Evolutionary conservation across 306 rosid genomes (phyloP).

Genomic region (Quercus aquifolioides): DNA sequence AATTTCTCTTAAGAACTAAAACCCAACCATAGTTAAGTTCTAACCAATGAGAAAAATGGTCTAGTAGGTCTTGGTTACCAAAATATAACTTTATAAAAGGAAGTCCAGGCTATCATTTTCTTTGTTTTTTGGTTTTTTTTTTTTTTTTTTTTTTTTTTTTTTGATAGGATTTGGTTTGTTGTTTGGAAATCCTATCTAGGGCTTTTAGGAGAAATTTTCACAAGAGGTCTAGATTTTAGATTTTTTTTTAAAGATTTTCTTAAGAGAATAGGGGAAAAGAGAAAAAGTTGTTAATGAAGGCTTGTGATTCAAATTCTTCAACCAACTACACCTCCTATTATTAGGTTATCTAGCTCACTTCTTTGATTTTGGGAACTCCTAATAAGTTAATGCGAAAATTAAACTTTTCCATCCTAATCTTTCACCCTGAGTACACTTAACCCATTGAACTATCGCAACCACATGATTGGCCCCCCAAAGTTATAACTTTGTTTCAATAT

Average conservation of each 20-base stretch:
- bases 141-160: too few species aligned
- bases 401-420: too few species aligned
- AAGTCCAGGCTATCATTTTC: slow-evolving; percentile 2
- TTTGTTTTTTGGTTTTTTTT: not conserved
- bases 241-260: not conserved
- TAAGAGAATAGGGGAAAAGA: not conserved
- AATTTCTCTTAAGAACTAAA: not conserved
- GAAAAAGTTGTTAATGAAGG: not conserved
- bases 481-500: too few species aligned
- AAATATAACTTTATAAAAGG: not conserved
- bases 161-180: not conserved
- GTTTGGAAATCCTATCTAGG: not conserved
- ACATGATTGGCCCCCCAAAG: too few species aligned
- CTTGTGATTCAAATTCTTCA: too few species aligned
- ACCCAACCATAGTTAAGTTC: slow-evolving; percentile 15
- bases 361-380: too few species aligned
- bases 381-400: too few species aligned
- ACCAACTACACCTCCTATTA: too few species aligned
- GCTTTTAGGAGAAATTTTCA: slow-evolving; percentile 7
- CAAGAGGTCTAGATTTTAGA: slow-evolving; percentile 20
- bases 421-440: too few species aligned
- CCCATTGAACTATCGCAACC: too few species aligned
- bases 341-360: too few species aligned
- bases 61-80: not conserved
- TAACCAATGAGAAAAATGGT: slow-evolving; percentile 1